Evolutionary conservation across 2,329 filamentous ascomycete species (phyloP).

Genomic region (Fusarium sambucinum): DNA sequence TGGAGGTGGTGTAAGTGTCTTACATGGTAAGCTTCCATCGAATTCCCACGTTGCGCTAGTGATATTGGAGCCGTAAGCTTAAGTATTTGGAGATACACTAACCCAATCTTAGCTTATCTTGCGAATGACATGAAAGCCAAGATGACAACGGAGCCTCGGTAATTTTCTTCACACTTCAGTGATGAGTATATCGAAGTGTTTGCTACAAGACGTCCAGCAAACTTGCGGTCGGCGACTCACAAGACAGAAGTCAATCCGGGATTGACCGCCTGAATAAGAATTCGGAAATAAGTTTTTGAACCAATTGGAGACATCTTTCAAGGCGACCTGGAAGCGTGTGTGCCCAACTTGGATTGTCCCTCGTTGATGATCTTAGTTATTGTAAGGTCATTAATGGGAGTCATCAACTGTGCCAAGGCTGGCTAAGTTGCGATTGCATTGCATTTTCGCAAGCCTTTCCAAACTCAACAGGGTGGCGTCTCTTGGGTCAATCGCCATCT

Average conservation of each 20-base stretch:
- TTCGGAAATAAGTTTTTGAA: rapidly evolving
- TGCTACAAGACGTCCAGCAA: rapidly evolving
- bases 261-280: rapidly evolving
- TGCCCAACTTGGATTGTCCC: background rate
- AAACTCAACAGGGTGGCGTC: background rate
- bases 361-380: background rate
- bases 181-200: background rate
- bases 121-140: background rate
- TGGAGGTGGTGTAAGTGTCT: background rate
- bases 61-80: background rate
- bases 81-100: background rate
- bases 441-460: background rate
- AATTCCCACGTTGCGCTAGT: background rate
- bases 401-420: background rate
- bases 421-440: background rate
- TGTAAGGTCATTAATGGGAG: background rate
- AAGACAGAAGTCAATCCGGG: rapidly evolving
- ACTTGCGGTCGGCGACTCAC: background rate
- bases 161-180: background rate
- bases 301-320: background rate
- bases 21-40: background rate
- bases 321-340: background rate
- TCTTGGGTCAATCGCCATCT: no score
- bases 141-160: background rate
- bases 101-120: background rate